phyloP scores from a whole-genome alignment of 1,139 yeast genomes.

The Yamadazyma jaroonii region DNA sequence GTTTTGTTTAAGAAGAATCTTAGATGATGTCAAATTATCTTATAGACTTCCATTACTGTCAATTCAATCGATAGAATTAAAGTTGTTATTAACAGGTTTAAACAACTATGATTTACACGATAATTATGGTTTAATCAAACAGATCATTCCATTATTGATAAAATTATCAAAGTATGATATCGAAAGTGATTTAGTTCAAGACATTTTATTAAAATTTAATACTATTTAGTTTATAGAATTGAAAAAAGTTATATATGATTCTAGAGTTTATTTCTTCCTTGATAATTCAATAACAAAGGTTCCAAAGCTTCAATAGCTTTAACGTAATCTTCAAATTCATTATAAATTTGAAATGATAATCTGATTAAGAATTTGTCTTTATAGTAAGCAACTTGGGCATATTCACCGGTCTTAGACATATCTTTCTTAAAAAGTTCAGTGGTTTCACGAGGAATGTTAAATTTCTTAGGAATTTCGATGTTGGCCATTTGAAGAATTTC shows the following conservation, averaged over 20 bases:
- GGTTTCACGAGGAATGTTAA: slow-evolving; percentile 11
- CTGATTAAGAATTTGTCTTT: slow-evolving; percentile 45
- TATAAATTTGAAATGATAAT: slow-evolving; percentile 59
- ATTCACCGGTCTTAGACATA: slow-evolving; percentile 15
- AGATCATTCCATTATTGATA: slow-evolving; percentile 19
- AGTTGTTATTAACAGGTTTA: slow-evolving; percentile 26
- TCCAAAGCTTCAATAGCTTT: slow-evolving; percentile 34
- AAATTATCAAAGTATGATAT: slow-evolving; percentile 20
- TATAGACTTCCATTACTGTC: slow-evolving; percentile 33
- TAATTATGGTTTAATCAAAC: slow-evolving; percentile 6
- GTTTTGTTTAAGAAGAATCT: slow-evolving; percentile 32
- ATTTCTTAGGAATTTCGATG: slow-evolving; percentile 36
- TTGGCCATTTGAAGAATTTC: slow-evolving; percentile 22
- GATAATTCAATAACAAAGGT: slow-evolving; percentile 1
- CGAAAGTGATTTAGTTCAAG: slow-evolving; percentile 5
- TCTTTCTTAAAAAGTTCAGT: slow-evolving; percentile 10
- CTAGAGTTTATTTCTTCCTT: not conserved
- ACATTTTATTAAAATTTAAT: slow-evolving; percentile 2
- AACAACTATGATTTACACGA: slow-evolving; percentile 7
- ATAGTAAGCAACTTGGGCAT: slow-evolving; percentile 44
- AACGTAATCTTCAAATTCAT: slow-evolving; percentile 53
- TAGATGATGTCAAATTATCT: slow-evolving; percentile 31
- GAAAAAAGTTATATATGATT: not conserved
- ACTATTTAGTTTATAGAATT: not conserved
- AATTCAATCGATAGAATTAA: slow-evolving; percentile 34